A percentile compares a stretch with the other conserved stretches of the same genome.
Conservation (phyloP, 345 rosid species). For the Hevea brasiliensis region DNA sequence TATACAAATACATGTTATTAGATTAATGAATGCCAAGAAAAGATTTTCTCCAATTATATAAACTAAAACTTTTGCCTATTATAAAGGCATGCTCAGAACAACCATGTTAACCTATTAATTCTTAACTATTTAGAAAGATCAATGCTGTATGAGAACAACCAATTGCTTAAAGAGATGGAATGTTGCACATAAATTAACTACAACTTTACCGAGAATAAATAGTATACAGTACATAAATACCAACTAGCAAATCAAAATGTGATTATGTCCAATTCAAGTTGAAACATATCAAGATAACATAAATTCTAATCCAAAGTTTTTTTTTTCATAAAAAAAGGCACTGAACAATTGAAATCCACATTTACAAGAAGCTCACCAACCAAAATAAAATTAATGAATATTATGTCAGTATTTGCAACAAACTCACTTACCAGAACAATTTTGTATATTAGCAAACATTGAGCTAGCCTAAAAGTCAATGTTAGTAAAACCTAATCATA, state of each 20-base stretch:
- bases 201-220: background rate
- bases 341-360: background rate
- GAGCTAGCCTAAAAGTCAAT: conserved; percentile 26
- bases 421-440: conserved; percentile 50
- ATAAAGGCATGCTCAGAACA: background rate
- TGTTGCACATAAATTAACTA: background rate
- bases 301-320: background rate
- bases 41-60: background rate
- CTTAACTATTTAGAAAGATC: background rate
- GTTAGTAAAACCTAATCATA: conserved; percentile 30
- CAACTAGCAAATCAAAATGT: background rate
- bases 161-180: too few species aligned
- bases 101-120: background rate
- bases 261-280: background rate
- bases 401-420: conserved; percentile 22
- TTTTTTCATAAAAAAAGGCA: too few species aligned
- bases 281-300: background rate
- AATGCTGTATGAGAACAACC: background rate
- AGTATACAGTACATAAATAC: background rate
- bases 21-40: background rate
- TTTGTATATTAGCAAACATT: conserved; percentile 49
- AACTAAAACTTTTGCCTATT: background rate
- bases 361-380: conserved; percentile 1
- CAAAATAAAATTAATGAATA: too few species aligned
- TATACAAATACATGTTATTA: too few species aligned